Evolutionary conservation across 495 filamentous ascomycete genomes (phyloP).

Genomic region (Bryoglossum gracile): DNA sequence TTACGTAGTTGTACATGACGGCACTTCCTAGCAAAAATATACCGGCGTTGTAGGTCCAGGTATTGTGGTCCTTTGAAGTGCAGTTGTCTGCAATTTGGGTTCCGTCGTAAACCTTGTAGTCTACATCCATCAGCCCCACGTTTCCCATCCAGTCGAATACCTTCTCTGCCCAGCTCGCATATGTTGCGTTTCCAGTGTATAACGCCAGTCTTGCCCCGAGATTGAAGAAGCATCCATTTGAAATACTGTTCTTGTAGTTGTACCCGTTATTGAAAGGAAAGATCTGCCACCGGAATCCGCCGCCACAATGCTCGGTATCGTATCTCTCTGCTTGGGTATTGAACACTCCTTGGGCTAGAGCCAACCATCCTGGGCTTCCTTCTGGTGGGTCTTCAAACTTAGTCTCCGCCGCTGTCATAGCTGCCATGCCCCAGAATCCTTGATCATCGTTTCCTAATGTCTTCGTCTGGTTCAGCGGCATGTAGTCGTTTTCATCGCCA

Average conservation of each 20-base stretch:
- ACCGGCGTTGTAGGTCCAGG: conserved; percentile 66
- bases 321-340: conserved; percentile 57
- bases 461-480: conserved; percentile 54
- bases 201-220: conserved; percentile 63
- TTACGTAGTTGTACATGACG: conserved; percentile 63
- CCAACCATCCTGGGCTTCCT: conserved; percentile 56
- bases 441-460: conserved; percentile 66
- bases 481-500: conserved; percentile 48
- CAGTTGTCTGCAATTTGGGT: conserved; percentile 43
- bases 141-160: conserved; percentile 58
- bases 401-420: conserved; percentile 60
- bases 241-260: conserved; percentile 58
- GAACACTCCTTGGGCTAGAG: conserved; percentile 64
- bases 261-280: conserved; percentile 68
- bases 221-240: conserved; percentile 37
- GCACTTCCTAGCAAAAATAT: conserved; percentile 59
- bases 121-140: conserved; percentile 40
- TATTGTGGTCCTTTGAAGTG: conserved; percentile 40
- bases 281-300: conserved; percentile 76
- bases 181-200: conserved; percentile 63
- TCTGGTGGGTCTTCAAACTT: conserved; percentile 52
- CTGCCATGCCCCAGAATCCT: conserved; percentile 62
- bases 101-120: conserved; percentile 53
- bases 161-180: conserved; percentile 60
- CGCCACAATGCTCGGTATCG: conserved; percentile 53